phyloP scores from a whole-genome alignment of 352 stramenopile species.

The Globisporangium paroecandrum region DNA sequence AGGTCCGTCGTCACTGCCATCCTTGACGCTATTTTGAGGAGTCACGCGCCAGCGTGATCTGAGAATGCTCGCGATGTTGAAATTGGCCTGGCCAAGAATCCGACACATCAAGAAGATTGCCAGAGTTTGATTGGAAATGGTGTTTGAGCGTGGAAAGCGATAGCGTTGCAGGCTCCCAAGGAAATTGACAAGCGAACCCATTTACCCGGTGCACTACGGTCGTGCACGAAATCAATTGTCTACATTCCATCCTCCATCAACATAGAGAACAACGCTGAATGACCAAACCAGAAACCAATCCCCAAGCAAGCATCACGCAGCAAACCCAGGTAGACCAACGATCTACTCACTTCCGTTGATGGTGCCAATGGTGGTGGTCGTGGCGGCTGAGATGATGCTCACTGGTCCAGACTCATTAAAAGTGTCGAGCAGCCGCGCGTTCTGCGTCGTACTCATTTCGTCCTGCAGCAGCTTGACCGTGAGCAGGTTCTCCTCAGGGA shows the following conservation, averaged over 20 bases:
- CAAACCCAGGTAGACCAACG: not conserved
- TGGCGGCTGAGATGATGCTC: constrained; percentile 1
- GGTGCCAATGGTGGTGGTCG: not conserved
- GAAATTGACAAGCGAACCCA: not conserved
- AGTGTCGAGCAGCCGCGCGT: constrained; percentile 2
- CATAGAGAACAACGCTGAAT: not conserved
- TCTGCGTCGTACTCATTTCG: constrained; percentile 6
- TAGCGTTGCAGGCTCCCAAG: too few species aligned
- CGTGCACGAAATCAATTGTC: not conserved
- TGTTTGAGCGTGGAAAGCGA: too few species aligned
- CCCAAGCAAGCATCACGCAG: not conserved
- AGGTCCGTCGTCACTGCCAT: not conserved
- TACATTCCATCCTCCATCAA: not conserved
- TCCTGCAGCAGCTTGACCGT: constrained; percentile 34
- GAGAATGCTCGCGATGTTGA: not conserved
- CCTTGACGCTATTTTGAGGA: not conserved
- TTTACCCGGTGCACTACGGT: not conserved
- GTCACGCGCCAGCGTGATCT: too few species aligned
- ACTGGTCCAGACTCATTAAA: not conserved
- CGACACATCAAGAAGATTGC: not conserved
- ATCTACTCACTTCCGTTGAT: not conserved
- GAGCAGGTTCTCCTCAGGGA: constrained; percentile 31
- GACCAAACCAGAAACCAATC: not conserved
- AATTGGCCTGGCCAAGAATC: not conserved
- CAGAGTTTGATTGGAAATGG: not conserved